Conservation (phyloP, 2,329 filamentous ascomycete species). For the Fusarium secorum region DNA sequence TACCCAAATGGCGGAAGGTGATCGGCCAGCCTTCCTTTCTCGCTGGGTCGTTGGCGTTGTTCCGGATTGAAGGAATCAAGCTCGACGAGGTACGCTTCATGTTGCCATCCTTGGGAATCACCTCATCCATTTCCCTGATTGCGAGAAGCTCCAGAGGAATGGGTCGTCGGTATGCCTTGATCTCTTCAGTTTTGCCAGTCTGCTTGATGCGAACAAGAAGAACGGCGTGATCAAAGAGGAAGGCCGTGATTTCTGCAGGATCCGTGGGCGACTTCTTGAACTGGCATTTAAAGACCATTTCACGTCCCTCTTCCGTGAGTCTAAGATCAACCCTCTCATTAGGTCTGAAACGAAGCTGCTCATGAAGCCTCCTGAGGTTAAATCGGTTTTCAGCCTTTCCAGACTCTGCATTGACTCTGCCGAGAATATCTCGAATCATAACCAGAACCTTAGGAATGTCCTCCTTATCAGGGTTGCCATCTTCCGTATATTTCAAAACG, state of each 20-base stretch:
- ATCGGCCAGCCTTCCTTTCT: slow-evolving; percentile 86
- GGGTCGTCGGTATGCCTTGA: slow-evolving; percentile 91
- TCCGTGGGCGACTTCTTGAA: slow-evolving; percentile 94
- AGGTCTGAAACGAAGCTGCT: slow-evolving; percentile 88
- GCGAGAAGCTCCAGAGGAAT: slow-evolving; percentile 93
- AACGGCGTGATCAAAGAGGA: slow-evolving; percentile 95
- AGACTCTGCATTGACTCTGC: slow-evolving; percentile 90
- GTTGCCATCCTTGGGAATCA: slow-evolving; percentile 81
- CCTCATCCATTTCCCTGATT: slow-evolving; percentile 96
- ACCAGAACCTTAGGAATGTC: slow-evolving; percentile 90
- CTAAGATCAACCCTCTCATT: slow-evolving; percentile 94
- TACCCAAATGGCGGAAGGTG: slow-evolving; percentile 94
- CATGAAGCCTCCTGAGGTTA: slow-evolving; percentile 90
- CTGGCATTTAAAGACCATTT: slow-evolving; percentile 91
- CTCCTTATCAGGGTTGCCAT: slow-evolving; percentile 86
- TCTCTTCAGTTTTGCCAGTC: slow-evolving; percentile 91
- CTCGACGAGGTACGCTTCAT: slow-evolving; percentile 89
- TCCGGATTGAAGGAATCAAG: slow-evolving; percentile 68
- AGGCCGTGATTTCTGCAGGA: slow-evolving; percentile 88
- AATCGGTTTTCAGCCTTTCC: slow-evolving; percentile 98
- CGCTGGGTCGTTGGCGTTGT: slow-evolving; percentile 61
- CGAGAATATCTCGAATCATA: slow-evolving; percentile 86
- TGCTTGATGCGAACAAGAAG: slow-evolving; percentile 90
- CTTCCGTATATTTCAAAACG: slow-evolving; percentile 89
- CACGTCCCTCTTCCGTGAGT: slow-evolving; percentile 89